Conservation (phyloP, 2,329 filamentous ascomycete species). For the Fusarium verticillioides region DNA sequence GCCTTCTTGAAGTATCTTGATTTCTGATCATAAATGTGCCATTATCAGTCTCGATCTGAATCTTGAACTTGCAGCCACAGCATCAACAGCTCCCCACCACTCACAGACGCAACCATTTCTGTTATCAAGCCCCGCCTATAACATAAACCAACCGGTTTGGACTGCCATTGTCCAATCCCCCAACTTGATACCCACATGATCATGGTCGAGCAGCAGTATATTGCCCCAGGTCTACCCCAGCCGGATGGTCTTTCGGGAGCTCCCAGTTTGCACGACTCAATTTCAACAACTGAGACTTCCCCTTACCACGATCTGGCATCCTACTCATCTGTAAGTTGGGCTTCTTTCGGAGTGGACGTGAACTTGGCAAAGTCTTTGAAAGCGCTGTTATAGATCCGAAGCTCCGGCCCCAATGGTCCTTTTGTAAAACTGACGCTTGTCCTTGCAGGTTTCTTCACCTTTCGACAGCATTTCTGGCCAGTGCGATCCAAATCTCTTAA, state of each 20-base stretch:
- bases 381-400: neutral
- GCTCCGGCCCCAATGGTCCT: neutral
- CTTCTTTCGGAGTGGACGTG: neutral
- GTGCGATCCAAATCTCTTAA: constrained; percentile 59
- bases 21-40: constrained; percentile 44
- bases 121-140: constrained; percentile 30
- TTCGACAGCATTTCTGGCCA: constrained; percentile 48
- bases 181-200: constrained; percentile 42
- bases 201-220: constrained; percentile 52
- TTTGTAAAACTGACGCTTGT: constrained; percentile 10
- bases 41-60: constrained; percentile 32
- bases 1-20: constrained; percentile 23
- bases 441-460: constrained; percentile 41
- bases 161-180: constrained; percentile 38
- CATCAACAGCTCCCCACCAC: constrained; percentile 26
- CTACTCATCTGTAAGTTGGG: constrained; percentile 49
- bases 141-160: constrained; percentile 36
- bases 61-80: constrained; percentile 30
- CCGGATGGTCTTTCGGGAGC: constrained; percentile 46
- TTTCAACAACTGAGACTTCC: constrained; percentile 41
- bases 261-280: constrained; percentile 42
- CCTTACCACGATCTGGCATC: constrained; percentile 47
- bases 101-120: constrained; percentile 21
- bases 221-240: constrained; percentile 49
- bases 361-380: neutral